Percentiles rank a stretch among this genome's conserved stretches.
Conservation (phyloP, 2,329 filamentous ascomycete genomes). For the Leptosphaerulina australis region DNA sequence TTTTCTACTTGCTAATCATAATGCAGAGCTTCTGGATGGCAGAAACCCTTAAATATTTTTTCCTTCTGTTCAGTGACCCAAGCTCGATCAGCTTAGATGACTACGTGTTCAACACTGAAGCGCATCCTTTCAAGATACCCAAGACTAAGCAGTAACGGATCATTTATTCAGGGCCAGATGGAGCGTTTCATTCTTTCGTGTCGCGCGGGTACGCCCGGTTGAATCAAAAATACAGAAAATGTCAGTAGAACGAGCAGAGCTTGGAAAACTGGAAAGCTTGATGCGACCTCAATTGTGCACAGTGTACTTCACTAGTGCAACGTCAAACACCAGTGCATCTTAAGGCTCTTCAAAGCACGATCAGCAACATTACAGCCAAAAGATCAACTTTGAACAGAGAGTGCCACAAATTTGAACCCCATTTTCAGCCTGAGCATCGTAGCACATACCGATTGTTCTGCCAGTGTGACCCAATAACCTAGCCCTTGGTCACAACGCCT, state of each 20-base stretch:
- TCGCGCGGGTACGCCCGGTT: background rate
- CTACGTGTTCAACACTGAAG: conserved; percentile 56
- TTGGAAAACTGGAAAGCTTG: too few relatives aligned
- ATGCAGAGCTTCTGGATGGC: conserved; percentile 56
- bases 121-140: conserved; percentile 52
- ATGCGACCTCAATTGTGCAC: background rate
- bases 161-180: background rate
- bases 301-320: background rate
- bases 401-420: background rate
- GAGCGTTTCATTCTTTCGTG: background rate
- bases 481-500: conserved; percentile 16
- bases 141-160: conserved; percentile 14
- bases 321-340: conserved; percentile 10
- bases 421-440: background rate
- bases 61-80: conserved; percentile 54
- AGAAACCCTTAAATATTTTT: conserved; percentile 59
- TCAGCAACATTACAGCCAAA: conserved; percentile 10
- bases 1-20: conserved; percentile 14
- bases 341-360: conserved; percentile 7
- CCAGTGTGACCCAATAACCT: background rate
- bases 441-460: background rate
- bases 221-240: background rate
- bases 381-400: conserved; percentile 6
- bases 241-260: background rate
- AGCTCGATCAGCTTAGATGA: conserved; percentile 53